Conservation (phyloP, 2,329 filamentous ascomycete genomes). For the Verticillium nonalfalfae region DNA sequence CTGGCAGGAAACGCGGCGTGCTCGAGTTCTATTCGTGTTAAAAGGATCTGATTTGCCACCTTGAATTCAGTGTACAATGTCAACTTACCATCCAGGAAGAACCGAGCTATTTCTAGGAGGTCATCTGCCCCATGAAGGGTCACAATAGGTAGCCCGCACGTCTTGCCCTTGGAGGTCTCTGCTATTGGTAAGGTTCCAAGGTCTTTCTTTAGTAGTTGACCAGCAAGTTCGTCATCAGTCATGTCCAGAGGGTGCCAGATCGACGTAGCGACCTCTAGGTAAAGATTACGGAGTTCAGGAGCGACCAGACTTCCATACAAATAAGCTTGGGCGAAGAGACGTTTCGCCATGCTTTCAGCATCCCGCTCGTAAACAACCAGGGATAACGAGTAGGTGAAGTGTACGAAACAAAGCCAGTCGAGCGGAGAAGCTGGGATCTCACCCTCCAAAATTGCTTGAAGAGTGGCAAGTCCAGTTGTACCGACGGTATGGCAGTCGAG, state of each 20-base stretch:
- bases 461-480: conserved; percentile 30
- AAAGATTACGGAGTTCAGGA: conserved; percentile 26
- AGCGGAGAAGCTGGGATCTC: conserved; percentile 29
- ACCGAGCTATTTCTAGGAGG: conserved; percentile 32
- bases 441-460: conserved; percentile 33
- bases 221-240: conserved; percentile 19
- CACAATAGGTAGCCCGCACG: conserved; percentile 17
- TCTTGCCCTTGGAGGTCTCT: conserved; percentile 35
- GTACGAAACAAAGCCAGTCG: conserved; percentile 43
- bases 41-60: not conserved
- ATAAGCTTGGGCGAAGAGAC: conserved; percentile 41
- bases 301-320: conserved; percentile 34
- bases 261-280: conserved; percentile 33
- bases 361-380: conserved; percentile 37
- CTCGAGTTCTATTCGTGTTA: conserved; percentile 35
- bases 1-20: conserved; percentile 28
- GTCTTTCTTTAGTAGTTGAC: conserved; percentile 16
- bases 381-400: conserved; percentile 44
- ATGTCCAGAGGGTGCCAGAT: conserved; percentile 42
- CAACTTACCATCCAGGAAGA: conserved; percentile 43
- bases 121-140: conserved; percentile 21
- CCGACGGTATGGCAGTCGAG: conserved; percentile 33
- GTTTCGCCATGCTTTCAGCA: conserved; percentile 23
- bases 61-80: not conserved
- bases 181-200: conserved; percentile 12